Evolutionary conservation across 495 filamentous ascomycete species (phyloP).

Genomic region (Daldinia decipiens): DNA sequence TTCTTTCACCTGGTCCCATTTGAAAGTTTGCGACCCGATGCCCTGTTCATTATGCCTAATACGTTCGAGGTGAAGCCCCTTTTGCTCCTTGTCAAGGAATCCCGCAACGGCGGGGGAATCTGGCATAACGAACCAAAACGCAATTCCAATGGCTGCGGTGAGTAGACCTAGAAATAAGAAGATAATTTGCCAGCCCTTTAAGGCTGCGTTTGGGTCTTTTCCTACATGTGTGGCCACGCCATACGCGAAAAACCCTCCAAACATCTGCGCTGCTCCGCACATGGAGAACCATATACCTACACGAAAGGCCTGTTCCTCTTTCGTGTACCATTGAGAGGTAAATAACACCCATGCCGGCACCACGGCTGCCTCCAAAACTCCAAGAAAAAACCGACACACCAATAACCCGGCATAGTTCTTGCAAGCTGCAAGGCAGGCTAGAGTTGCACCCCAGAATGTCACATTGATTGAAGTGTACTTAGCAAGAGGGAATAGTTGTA

Average conservation of each 20-base stretch:
- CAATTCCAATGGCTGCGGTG: slow-evolving; percentile 65
- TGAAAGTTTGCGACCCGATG: slow-evolving; percentile 75
- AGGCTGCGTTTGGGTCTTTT: slow-evolving; percentile 58
- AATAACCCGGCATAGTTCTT: slow-evolving; percentile 57
- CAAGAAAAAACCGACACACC: slow-evolving; percentile 68
- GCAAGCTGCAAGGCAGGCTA: slow-evolving; percentile 63
- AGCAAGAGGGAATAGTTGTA: slow-evolving; percentile 67
- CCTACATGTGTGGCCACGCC: slow-evolving; percentile 67
- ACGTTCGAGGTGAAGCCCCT: slow-evolving; percentile 65
- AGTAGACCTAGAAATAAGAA: slow-evolving; percentile 73
- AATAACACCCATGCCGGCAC: slow-evolving; percentile 71
- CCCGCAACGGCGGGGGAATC: slow-evolving; percentile 75
- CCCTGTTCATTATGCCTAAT: slow-evolving; percentile 73
- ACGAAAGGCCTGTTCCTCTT: slow-evolving; percentile 66
- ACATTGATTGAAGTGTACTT: slow-evolving; percentile 68
- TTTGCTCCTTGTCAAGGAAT: slow-evolving; percentile 72
- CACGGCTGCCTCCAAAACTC: slow-evolving; percentile 69
- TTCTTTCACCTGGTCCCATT: slow-evolving; percentile 69
- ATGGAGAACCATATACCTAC: slow-evolving; percentile 73
- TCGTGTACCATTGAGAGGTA: slow-evolving; percentile 71
- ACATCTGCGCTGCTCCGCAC: slow-evolving; percentile 68
- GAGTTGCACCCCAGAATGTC: slow-evolving; percentile 65
- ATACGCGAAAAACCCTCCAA: slow-evolving; percentile 72
- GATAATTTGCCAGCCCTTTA: slow-evolving; percentile 73
- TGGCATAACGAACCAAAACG: slow-evolving; percentile 72